Conservation (phyloP, 345 rosid genomes). For the Salix caprea region DNA sequence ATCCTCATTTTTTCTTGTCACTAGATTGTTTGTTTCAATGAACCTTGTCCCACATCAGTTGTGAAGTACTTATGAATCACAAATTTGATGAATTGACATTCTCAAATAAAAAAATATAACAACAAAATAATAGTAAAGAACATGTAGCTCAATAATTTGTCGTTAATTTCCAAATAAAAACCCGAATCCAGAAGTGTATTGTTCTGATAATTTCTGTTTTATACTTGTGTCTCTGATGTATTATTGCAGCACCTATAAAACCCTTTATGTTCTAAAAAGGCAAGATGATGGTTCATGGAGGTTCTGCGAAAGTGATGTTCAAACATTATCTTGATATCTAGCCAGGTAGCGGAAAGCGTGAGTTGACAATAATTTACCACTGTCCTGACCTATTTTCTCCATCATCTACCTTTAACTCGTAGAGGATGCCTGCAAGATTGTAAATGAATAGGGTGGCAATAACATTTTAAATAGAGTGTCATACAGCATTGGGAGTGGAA, state of each 20-base stretch:
- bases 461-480: background rate
- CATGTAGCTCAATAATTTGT: background rate
- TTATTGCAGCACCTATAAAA: conserved; percentile 59
- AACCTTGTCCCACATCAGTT: background rate
- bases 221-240: background rate
- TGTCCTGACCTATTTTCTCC: background rate
- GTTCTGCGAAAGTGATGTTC: conserved; percentile 69
- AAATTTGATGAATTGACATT: background rate
- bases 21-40: too few relatives aligned
- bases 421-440: background rate
- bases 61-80: background rate
- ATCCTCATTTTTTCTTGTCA: background rate
- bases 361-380: background rate
- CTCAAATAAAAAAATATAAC: background rate
- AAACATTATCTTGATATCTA: conserved; percentile 43
- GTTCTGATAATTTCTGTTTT: background rate
- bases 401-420: background rate
- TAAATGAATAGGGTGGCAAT: background rate
- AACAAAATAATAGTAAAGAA: background rate
- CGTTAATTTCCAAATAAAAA: background rate
- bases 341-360: background rate
- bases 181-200: background rate
- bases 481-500: background rate
- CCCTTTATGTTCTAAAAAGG: conserved; percentile 63
- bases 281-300: conserved; percentile 85